Percentiles rank a stretch among this genome's conserved stretches.
Evolutionary conservation across 495 filamentous ascomycete species (phyloP).

Genomic region (Tuber magnatum): DNA sequence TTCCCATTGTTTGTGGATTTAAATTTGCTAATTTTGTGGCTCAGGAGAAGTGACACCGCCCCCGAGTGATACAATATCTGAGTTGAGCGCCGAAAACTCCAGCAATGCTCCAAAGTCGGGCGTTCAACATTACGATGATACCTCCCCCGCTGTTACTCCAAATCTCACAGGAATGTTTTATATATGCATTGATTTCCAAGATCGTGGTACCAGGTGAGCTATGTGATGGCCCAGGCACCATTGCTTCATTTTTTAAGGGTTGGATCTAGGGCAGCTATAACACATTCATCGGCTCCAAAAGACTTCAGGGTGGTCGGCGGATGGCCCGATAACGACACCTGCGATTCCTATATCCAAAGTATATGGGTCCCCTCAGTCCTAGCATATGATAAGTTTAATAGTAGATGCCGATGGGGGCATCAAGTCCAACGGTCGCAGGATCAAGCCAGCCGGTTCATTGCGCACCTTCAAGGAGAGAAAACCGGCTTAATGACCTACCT

Average conservation of each 20-base stretch:
- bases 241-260: background rate
- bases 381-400: background rate
- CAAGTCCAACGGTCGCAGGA: background rate
- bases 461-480: background rate
- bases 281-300: background rate
- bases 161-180: background rate
- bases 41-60: background rate
- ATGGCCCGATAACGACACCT: background rate
- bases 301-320: background rate
- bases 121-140: background rate
- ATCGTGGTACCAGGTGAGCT: background rate
- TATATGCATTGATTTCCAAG: constrained; percentile 1
- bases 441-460: background rate
- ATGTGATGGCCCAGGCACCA: background rate
- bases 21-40: background rate
- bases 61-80: background rate
- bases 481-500: background rate
- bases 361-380: background rate
- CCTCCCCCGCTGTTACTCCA: background rate
- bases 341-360: background rate
- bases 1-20: background rate
- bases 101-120: background rate
- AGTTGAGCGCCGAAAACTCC: background rate
- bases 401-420: background rate
- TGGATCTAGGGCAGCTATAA: background rate